These are phyloP conservation scores for Heliocybe sulcata DNA, from an alignment of 1,284 basidiomycete species.

Conservation along the genomic window DNA sequence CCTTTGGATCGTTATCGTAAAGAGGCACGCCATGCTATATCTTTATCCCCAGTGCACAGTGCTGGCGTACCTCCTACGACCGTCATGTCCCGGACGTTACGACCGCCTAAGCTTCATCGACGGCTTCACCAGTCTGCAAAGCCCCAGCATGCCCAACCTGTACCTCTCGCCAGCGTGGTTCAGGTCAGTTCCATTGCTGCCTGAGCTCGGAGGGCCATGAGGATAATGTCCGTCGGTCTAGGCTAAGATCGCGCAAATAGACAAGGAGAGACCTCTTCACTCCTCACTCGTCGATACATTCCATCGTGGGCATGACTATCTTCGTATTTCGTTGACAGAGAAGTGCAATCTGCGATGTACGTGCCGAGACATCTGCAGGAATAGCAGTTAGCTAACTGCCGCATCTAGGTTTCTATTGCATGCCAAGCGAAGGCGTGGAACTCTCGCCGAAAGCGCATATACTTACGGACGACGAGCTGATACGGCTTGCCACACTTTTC, in stretches of 20 bases:
- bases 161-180: background rate
- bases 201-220: background rate
- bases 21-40: no score
- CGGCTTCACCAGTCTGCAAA: background rate
- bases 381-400: constrained; percentile 3
- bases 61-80: background rate
- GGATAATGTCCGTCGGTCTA: constrained; percentile 12
- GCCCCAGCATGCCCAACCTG: background rate
- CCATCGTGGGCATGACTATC: constrained; percentile 69
- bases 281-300: constrained; percentile 62
- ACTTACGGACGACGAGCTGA: constrained; percentile 70
- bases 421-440: constrained; percentile 78
- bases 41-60: no score
- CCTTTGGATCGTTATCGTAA: no score
- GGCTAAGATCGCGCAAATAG: constrained; percentile 48
- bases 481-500: constrained; percentile 72
- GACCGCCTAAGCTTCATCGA: constrained; percentile 17
- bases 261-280: constrained; percentile 38
- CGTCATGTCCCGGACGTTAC: background rate
- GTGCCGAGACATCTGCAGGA: constrained; percentile 14
- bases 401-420: constrained; percentile 76
- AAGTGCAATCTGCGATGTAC: constrained; percentile 82
- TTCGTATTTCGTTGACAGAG: constrained; percentile 83
- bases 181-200: constrained; percentile 1
- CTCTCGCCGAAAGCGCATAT: constrained; percentile 66